Evolutionary conservation across 2,329 filamentous ascomycete genomes (phyloP), one percentile per base, ranked within the genome.

Genomic region (Talaromyces sp.): DNA sequence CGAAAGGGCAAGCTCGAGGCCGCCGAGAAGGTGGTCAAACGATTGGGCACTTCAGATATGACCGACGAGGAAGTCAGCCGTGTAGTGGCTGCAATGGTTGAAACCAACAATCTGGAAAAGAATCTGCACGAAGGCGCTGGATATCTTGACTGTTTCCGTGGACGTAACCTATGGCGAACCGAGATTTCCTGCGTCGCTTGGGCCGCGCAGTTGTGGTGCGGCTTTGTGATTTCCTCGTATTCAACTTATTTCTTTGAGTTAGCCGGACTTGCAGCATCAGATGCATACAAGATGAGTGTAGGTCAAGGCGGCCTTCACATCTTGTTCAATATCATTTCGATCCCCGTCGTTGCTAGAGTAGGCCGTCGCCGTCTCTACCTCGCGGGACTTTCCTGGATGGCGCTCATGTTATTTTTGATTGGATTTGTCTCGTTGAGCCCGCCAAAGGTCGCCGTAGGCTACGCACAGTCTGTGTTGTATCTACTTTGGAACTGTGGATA

Each of bases 221-320:
- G 79, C 3, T 77, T 79, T 59, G 69, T 79, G 73, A 78, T 82
- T 60, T 77, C 81, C 19, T 81, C 80, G 66, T 76, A 77, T 11
- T 92, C 82, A 84, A 81, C 78, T 2, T 83, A 83, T 70, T 83
- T 83, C 74, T 83, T 83, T 71, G 72, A 81, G 63, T 77, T 71
- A n/a, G 71, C 72, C n/a, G 73, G 73, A 5, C 67, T 79, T 6
- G 67, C 70, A 8, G 69, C 71, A 3, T 69, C 70, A 11, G 65
- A 75, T 14, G 73, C 78, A 13, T 79, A 79, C 61, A 70, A 75
- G 11, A 70, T 77, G n/a, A 75, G 75, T 14, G 72, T 79, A 1
- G 75, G 75, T 10, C 73, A 76, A 27, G 77, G 73, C 3, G 75
- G 72, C 7, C 75, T 73, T 64, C 76, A 75, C 33, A 71, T 79